Evolutionary conservation across 306 rosid species (phyloP), one percentile per base, ranked within the genome.

Genomic region (Gleditsia sinensis): DNA sequence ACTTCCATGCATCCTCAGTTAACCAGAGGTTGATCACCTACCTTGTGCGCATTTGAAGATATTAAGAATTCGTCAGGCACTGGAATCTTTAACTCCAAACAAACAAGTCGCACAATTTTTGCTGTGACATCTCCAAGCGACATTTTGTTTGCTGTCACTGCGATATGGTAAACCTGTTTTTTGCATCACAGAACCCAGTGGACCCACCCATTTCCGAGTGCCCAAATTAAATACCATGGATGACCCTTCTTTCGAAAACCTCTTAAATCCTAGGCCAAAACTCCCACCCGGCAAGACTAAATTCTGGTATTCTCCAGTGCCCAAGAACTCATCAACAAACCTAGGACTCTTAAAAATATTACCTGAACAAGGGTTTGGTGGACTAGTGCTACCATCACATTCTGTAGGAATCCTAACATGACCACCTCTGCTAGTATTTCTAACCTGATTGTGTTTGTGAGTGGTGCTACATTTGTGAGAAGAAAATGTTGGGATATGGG

Each of bases 121-220:
- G 77, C 85, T 6, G 96, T 91, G 49, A 76, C 91, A 7, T 53
- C 82, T 45, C 98, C 98, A 10, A 89, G 55, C 0, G 97, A 85
- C 96, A 91, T 69, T 78, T 89, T 94, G 85, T 94, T 94, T 53
- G 88, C 57, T 25, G 94, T 94, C 85, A 94, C 96, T 25, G 92
- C 84, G 55, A 94, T n/a, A n/a, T 94, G 3, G 96, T 58, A 81
- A 94, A 89, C 72, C 81, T 82, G 57, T 91, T 86, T 25, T 83
- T 80, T 11, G 75, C 81, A 73, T 89, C 88, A 67, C 88, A 90
- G 69, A 82, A 91, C 20, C 92, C 96, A 1, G 96, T 89, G 37
- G 98, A 91, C 13, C 98, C 98, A 46, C 97, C 98, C 90, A 94
- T 89, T 57, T 97, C 98, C 0, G 97, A 86, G 83, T 94, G 97